phyloP scores from a whole-genome alignment of 73 alveolate species.

The Tetrahymena malaccensis region DNA sequence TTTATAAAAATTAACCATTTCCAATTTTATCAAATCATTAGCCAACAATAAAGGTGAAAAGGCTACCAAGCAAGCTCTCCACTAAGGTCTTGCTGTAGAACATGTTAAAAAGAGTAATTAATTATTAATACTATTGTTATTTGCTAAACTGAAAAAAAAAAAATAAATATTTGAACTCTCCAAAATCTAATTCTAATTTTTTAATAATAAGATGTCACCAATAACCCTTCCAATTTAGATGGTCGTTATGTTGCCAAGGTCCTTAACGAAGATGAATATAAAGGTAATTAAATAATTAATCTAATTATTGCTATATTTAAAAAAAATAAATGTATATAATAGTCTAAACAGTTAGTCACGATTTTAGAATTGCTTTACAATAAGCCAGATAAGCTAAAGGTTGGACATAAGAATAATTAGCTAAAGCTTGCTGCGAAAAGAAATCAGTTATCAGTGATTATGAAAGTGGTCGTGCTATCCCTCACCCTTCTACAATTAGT shows the following conservation, averaged over 20 bases:
- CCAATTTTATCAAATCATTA: background rate
- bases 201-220: background rate
- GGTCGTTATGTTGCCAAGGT: background rate
- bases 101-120: background rate
- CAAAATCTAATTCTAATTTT: background rate
- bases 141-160: background rate
- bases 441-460: conserved; percentile 64
- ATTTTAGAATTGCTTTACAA: conserved; percentile 60
- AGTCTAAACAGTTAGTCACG: conserved; percentile 15
- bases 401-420: conserved; percentile 81
- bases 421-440: conserved; percentile 85
- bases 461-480: conserved; percentile 76
- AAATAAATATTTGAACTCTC: too few relatives aligned
- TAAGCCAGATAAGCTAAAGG: conserved; percentile 77
- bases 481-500: conserved; percentile 65
- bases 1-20: background rate
- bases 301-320: background rate
- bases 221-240: background rate
- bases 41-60: background rate
- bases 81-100: background rate
- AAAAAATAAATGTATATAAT: background rate
- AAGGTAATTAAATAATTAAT: background rate
- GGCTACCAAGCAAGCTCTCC: background rate
- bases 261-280: background rate
- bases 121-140: background rate